These are phyloP conservation scores for Hepatocystis sp. DNA, from an alignment of 169 alveolate genomes.

Conservation along the genomic window DNA sequence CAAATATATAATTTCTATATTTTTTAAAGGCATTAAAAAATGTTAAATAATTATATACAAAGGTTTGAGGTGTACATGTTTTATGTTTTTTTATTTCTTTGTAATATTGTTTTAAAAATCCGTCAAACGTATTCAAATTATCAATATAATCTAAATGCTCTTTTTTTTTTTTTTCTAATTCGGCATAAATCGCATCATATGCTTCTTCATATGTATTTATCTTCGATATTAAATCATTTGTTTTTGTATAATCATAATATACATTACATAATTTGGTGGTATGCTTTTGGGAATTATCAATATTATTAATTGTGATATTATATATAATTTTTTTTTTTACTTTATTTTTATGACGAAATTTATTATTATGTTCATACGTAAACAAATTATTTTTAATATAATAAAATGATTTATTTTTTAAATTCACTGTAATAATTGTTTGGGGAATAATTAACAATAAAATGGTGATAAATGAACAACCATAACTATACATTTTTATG, in stretches of 20 bases:
- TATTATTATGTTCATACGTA: no score
- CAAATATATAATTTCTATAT: slow-evolving; percentile 49
- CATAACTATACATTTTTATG: no score
- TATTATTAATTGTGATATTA: no score
- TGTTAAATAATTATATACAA: slow-evolving; percentile 20
- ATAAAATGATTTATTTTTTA: slow-evolving; percentile 15
- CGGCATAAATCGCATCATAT: slow-evolving; percentile 3
- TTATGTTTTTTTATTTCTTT: slow-evolving; percentile 54
- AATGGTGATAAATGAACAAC: neutral
- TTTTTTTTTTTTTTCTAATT: slow-evolving; percentile 32
- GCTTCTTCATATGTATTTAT: slow-evolving; percentile 53
- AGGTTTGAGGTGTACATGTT: slow-evolving; percentile 51
- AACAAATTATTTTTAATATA: slow-evolving; percentile 45
- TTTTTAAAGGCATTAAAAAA: slow-evolving; percentile 57
- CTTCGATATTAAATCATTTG: slow-evolving; percentile 1
- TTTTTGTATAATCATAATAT: slow-evolving; percentile 6
- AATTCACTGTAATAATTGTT: slow-evolving; percentile 9
- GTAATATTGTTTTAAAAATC: slow-evolving; percentile 52
- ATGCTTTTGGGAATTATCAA: neutral
- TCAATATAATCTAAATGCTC: slow-evolving; percentile 32
- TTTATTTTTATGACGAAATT: no score
- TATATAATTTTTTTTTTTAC: no score
- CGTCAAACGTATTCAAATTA: slow-evolving; percentile 39
- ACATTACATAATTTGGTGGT: neutral
- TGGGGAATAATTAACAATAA: slow-evolving; percentile 7